phyloP scores from a whole-genome alignment of 2,329 filamentous ascomycete species.

The Neospermospora avenae region DNA sequence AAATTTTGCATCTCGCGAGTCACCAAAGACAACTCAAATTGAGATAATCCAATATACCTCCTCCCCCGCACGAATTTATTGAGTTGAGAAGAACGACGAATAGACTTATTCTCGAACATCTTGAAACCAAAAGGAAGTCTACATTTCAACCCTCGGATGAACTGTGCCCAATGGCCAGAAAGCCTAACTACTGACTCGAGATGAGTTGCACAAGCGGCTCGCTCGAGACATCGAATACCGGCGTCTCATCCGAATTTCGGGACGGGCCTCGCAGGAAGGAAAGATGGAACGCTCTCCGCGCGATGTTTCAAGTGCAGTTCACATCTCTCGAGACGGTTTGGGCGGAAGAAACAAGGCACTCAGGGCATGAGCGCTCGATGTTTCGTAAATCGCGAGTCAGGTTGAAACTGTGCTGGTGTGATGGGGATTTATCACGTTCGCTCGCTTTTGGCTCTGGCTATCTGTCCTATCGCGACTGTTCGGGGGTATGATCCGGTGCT shows the following conservation, averaged over 20 bases:
- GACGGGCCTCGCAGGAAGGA: slow-evolving; percentile 1
- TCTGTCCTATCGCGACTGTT: not conserved
- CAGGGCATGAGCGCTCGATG: not conserved
- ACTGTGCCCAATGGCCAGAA: not conserved
- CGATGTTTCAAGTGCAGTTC: slow-evolving; percentile 2
- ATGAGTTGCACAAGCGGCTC: not conserved
- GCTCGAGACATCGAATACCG: not conserved
- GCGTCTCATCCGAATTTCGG: slow-evolving; percentile 2
- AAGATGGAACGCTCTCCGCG: no score
- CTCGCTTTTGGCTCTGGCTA: not conserved
- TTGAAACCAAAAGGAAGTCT: not conserved
- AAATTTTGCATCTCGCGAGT: not conserved
- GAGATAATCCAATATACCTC: not conserved
- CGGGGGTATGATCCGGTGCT: not conserved
- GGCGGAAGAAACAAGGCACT: not conserved
- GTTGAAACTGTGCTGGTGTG: slow-evolving; percentile 2
- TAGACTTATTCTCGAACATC: not conserved
- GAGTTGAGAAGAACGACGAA: not conserved
- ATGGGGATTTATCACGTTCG: not conserved
- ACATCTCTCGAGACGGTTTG: no score
- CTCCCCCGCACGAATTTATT: no score
- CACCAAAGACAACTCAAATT: not conserved
- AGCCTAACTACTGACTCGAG: not conserved
- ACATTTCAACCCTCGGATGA: not conserved
- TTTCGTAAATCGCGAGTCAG: not conserved